Base-by-base conservation (phyloP, 768 basidiomycete genomes). In the Pisolithus microcarpus region DNA sequence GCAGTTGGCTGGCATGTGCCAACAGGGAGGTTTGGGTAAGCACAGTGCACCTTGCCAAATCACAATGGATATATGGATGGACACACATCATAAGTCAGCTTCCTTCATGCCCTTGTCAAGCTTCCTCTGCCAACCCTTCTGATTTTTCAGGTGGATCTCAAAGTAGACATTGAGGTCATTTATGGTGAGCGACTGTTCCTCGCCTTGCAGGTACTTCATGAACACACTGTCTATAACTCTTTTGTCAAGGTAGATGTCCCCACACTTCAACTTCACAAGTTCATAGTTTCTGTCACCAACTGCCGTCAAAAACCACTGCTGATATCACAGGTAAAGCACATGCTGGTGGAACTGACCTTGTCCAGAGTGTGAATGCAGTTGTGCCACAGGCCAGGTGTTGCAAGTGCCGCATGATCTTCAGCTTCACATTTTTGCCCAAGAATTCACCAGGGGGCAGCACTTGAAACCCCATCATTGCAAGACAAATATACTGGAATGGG, bases 281-380 rank as follows among this genome's bases (percentile, higher is more conserved):
- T 72, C 69, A 37, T 65, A 68, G 54, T 64, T 64, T 34, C 69
- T 72, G 34, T 5, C 4, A 43, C 11, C 2, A 7, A 10, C 18
- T 26, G 8, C 23, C 6, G 8, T 30, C 28, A 30, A 30, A 30
- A 30, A 30, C 28, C 28, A 30, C 8, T 7, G 13, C 13, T 15
- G n/a, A 18, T 3, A 43, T 24, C 4, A 13, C 13, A 23, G 9
- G 4, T 13, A 21, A 15, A 13, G 11, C 23, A 19, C 2, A 26
- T 7, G 15, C 24, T 16, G 26, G 7, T 16, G n/a, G n/a, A n/a
- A 24, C 23, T 21, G n/a, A 50, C 49, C 49, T 44, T 2, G 34
- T 50, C 42, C 49, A 50, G 6, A 50, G 10, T n/a, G 15, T 44
- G 30, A 40, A 50, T 9, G 5, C 9, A 6, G 16, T 44, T 6